These are phyloP conservation scores for Inosperma sp. DNA, from an alignment of 768 basidiomycete species.

Conservation along the genomic window DNA sequence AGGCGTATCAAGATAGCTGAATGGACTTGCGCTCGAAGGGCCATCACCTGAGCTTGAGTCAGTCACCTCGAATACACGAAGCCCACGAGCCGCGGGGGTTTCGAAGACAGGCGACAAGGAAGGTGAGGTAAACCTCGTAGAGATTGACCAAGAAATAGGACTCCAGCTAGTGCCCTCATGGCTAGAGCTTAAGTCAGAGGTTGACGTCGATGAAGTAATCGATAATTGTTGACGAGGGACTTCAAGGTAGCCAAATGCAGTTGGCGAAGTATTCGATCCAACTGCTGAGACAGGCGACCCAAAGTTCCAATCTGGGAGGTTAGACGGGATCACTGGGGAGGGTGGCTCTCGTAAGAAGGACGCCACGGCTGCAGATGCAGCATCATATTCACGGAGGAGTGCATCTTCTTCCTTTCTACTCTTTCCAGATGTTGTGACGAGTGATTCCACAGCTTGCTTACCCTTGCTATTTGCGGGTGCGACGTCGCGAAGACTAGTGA, in stretches of 20 bases:
- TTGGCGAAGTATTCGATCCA: too few relatives aligned
- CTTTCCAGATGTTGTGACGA: constrained; percentile 35
- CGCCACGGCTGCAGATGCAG: constrained; percentile 52
- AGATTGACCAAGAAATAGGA: not conserved
- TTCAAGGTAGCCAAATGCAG: too few relatives aligned
- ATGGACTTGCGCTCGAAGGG: constrained; percentile 51
- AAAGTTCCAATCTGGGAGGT: constrained; percentile 33
- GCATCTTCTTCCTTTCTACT: constrained; percentile 55
- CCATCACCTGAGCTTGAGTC: not conserved
- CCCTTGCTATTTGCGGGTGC: constrained; percentile 51
- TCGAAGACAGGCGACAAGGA: constrained; percentile 1
- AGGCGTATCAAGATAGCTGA: constrained; percentile 51
- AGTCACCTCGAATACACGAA: not conserved
- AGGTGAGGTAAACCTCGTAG: constrained; percentile 1
- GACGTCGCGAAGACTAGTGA: constrained; percentile 58
- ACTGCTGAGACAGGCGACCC: constrained; percentile 25
- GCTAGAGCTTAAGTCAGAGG: constrained; percentile 13
- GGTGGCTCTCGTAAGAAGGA: constrained; percentile 44
- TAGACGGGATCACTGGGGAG: constrained; percentile 19
- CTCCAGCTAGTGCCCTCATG: constrained; percentile 13
- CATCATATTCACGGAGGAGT: constrained; percentile 46
- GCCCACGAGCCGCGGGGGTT: not conserved
- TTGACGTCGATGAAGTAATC: constrained; percentile 11
- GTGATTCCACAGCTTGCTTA: constrained; percentile 32
- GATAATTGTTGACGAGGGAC: too few relatives aligned